phyloP scores from a whole-genome alignment of 176 grass and related monocot genomes.

The Bonia amplexicaulis region DNA sequence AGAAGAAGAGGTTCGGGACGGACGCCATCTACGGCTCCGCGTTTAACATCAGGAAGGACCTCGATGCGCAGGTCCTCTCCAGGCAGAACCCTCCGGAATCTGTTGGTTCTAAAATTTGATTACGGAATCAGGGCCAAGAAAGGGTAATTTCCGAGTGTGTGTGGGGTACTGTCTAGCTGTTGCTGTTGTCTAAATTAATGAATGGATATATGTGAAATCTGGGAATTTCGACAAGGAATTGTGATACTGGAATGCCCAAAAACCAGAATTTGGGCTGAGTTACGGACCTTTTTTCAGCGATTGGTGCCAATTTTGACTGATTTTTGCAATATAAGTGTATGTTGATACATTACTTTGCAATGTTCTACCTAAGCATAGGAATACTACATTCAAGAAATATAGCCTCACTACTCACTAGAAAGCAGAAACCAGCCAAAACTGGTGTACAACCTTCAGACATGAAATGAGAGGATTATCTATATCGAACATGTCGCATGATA shows the following conservation, averaged over 20 bases:
- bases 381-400: neutral
- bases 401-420: neutral
- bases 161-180: neutral
- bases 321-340: neutral
- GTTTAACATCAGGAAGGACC: conserved; percentile 37
- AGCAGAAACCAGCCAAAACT: neutral
- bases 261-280: neutral
- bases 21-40: conserved; percentile 61
- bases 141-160: neutral
- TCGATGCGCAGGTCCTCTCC: neutral
- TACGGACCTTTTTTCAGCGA: no score
- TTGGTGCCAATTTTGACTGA: neutral
- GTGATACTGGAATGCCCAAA: neutral
- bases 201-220: neutral
- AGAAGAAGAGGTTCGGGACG: conserved; percentile 42
- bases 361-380: neutral
- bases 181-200: neutral
- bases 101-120: neutral
- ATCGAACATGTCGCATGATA: neutral
- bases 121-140: neutral
- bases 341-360: neutral
- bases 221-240: neutral
- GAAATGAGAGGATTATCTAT: neutral
- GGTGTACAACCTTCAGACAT: neutral
- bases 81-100: neutral